Base-by-base conservation (phyloP, 2,329 filamentous ascomycete species). In the Furcasterigmium furcatum region DNA sequence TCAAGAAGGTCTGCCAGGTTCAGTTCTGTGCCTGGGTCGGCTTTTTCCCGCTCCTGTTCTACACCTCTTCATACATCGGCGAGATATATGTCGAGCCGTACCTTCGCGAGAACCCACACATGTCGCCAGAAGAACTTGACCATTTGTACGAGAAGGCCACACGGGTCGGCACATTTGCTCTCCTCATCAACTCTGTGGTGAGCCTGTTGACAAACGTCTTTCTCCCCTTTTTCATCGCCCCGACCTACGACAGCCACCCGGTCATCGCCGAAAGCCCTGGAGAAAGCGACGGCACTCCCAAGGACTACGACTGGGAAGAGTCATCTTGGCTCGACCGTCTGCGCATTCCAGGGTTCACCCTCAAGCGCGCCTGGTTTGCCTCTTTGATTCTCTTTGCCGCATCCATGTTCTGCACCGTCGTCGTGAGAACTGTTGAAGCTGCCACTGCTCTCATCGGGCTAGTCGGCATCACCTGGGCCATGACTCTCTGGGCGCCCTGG, bases 41-140 rank as follows among this genome's bases (percentile, higher is more conserved):
- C 43, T 96, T 92, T 82, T 97, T 96, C 58, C 91, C 91, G 1
- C 91, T 96, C 64, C 76, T 97, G 3, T 96, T 95, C 69, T 97
- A 97, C 71, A 90, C 90, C 5, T 95, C 91, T 2, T 95, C 90
- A 16, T 97, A 94, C 64, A 87, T 96, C 55, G 91, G 88, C 50
- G 90, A 96, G 61, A 88, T 97, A 46, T 96, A 96, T 57, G 87
- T 90, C 16, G 86, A 96, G 60, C 90, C 90, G 0, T 87, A 79
- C 55, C 84, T 96, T 43, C 76, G 83, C 53, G 72, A 79, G 43
- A 87, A 96, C 54, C 91, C 90, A 1, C 70, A 92, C 61, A 85
- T 96, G 74, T 79, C 84, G 1, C 78, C 85, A 1, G 75, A 79
- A 14, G 84, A 96, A 56, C 82, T 96, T 48, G 85, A 96, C 58